Evolutionary conservation across 805 yeast species (phyloP).

Genomic region (Ascoidea rubescens): DNA sequence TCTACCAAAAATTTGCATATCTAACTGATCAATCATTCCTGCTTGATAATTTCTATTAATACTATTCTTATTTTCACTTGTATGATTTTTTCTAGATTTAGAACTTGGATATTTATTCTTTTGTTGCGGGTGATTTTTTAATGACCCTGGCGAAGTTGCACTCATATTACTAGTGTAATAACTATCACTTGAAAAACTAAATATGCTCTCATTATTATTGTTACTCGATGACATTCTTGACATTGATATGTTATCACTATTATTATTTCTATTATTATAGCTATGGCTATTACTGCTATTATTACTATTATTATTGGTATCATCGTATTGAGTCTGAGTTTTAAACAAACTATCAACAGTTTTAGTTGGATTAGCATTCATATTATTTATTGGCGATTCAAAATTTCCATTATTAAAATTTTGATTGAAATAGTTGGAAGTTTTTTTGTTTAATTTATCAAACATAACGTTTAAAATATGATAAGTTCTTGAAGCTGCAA

Average conservation of each 20-base stretch:
- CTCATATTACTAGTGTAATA: neutral
- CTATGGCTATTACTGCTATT: neutral
- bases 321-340: neutral
- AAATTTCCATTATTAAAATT: slow-evolving; percentile 2
- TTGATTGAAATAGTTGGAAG: slow-evolving; percentile 30
- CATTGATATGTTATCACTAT: slow-evolving; percentile 1
- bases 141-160: neutral
- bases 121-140: neutral
- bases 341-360: no score
- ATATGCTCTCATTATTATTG: neutral
- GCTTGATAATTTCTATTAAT: slow-evolving; percentile 18
- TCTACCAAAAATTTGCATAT: slow-evolving; percentile 73
- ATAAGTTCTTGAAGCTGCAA: slow-evolving; percentile 71
- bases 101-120: neutral
- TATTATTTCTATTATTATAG: neutral
- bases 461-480: slow-evolving; percentile 67
- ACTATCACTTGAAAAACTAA: neutral
- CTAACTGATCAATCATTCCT: slow-evolving; percentile 76
- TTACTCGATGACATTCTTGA: neutral
- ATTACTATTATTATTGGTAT: neutral
- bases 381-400: neutral
- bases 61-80: neutral
- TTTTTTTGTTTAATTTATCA: slow-evolving; percentile 62
- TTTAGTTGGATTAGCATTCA: neutral
- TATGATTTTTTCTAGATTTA: neutral